Conservation (phyloP, 2,329 filamentous ascomycete genomes). For the Penicillium sp. region DNA sequence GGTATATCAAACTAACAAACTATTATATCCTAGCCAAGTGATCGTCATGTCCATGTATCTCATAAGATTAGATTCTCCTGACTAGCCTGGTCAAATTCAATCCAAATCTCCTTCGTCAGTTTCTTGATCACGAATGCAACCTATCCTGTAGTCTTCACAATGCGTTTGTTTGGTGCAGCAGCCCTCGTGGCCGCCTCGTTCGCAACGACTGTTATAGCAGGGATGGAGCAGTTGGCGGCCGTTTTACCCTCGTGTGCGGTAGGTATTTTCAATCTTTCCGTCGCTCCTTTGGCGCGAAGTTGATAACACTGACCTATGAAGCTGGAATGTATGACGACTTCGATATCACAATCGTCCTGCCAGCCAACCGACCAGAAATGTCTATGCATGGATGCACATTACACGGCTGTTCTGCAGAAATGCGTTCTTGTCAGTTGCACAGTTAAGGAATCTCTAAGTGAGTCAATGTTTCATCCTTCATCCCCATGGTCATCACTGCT, state of each 20-base stretch:
- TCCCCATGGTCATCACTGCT: neutral
- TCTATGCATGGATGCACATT: constrained; percentile 37
- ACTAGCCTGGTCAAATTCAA: neutral
- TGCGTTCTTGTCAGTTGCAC: constrained; percentile 40
- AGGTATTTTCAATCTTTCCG: neutral
- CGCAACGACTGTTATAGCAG: constrained; percentile 7
- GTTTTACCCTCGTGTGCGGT: constrained; percentile 24
- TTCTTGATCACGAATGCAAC: constrained; percentile 5
- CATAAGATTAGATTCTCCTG: neutral
- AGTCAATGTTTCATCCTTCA: neutral
- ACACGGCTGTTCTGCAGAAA: constrained; percentile 31
- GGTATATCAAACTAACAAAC: neutral
- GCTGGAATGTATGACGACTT: constrained; percentile 24
- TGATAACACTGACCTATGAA: constrained; percentile 9
- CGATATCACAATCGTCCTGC: constrained; percentile 37
- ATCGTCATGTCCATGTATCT: neutral
- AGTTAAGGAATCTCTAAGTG: constrained; percentile 38
- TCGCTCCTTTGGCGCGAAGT: neutral
- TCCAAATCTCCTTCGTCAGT: neutral
- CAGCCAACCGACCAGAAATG: constrained; percentile 39
- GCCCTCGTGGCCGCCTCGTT: constrained; percentile 7
- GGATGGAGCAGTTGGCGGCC: constrained; percentile 13
- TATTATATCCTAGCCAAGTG: neutral
- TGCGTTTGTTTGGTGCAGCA: constrained; percentile 5
- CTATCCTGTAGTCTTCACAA: neutral